Evolutionary conservation across 2,329 filamentous ascomycete genomes (phyloP).

Genomic region (Grosmannia huntii): DNA sequence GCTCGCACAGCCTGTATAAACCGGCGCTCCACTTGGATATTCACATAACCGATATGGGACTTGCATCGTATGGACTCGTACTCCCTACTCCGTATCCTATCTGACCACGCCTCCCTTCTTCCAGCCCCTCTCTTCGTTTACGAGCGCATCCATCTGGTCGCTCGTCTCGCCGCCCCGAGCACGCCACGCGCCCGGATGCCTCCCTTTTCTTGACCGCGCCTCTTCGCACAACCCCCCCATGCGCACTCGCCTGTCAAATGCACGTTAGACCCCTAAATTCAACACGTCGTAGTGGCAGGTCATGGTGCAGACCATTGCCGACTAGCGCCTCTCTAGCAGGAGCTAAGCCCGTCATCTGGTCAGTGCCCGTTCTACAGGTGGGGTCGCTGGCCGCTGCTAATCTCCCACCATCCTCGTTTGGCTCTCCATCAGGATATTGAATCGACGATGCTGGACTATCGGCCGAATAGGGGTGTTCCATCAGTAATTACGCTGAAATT

Average conservation of each 20-base stretch:
- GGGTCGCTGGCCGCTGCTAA: neutral
- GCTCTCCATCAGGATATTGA: neutral
- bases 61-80: too few species aligned
- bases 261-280: neutral
- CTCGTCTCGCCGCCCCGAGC: too few species aligned
- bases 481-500: neutral
- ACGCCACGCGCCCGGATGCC: too few species aligned
- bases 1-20: neutral
- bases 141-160: too few species aligned
- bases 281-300: neutral
- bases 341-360: neutral
- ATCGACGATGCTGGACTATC: neutral
- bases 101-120: neutral
- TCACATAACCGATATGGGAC: neutral
- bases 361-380: neutral
- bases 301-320: conserved; percentile 13
- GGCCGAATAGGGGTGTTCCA: neutral
- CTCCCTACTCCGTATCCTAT: too few species aligned
- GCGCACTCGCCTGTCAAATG: neutral
- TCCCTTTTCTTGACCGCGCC: neutral
- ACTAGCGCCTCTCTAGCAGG: neutral
- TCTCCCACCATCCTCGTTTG: neutral
- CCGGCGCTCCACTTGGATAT: neutral
- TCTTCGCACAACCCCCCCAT: neutral
- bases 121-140: neutral